Conservation (phyloP, 805 yeast genomes). For the Lipomyces sp. region DNA sequence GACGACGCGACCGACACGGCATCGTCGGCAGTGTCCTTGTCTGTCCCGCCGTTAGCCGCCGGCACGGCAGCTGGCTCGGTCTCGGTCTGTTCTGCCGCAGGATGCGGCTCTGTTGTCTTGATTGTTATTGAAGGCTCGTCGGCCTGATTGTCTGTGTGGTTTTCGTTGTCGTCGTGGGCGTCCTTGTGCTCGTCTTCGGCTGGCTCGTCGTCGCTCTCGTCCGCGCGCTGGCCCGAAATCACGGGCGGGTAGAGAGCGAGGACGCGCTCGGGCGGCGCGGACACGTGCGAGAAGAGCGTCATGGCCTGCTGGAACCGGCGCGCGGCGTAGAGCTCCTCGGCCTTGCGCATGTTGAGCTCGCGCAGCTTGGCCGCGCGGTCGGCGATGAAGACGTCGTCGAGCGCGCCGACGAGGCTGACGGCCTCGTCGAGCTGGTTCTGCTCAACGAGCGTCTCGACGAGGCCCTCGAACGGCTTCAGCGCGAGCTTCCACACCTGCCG, state of each 20-base stretch:
- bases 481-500: conserved; percentile 34
- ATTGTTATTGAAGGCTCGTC: too few relatives aligned
- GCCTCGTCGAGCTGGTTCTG: conserved; percentile 44
- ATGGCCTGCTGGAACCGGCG: conserved; percentile 42
- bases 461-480: conserved; percentile 37
- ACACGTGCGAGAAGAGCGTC: conserved; percentile 48
- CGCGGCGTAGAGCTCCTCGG: conserved; percentile 37
- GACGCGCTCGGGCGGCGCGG: conserved; percentile 59
- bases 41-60: background rate
- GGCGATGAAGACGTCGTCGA: conserved; percentile 34
- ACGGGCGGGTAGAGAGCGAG: conserved; percentile 46
- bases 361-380: conserved; percentile 42
- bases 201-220: background rate
- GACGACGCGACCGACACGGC: conserved; percentile 13
- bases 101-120: too few relatives aligned
- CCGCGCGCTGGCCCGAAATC: conserved; percentile 30
- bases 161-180: background rate
- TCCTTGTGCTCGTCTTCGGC: background rate
- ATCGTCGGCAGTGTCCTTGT: conserved; percentile 1
- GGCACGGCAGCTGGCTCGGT: background rate
- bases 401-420: conserved; percentile 42
- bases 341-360: conserved; percentile 46
- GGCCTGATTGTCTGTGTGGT: too few relatives aligned
- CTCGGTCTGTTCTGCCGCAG: background rate
- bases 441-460: conserved; percentile 37